Evolutionary conservation across 192 early-diverging fungal genomes (phyloP).

Genomic region (Backusella psychrophila): DNA sequence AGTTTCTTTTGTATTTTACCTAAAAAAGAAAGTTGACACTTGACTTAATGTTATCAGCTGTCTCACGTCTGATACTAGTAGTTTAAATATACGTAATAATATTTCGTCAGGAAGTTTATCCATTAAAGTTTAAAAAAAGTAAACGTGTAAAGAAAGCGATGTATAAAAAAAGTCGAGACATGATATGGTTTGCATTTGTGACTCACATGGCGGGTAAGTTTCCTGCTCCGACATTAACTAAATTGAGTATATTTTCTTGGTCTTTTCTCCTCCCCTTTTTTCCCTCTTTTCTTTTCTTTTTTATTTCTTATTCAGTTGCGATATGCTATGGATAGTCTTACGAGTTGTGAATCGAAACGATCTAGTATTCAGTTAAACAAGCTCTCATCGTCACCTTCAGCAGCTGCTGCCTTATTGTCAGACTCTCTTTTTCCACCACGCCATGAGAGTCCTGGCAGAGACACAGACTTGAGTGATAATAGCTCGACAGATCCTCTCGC

Average conservation of each 20-base stretch:
- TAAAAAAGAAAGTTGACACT: conserved; percentile 8
- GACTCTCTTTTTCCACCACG: conserved; percentile 38
- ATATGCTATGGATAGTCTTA: conserved; percentile 4
- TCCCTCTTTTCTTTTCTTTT: not conserved
- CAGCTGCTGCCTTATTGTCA: conserved; percentile 30
- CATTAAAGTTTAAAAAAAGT: conserved; percentile 10
- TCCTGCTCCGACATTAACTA: not conserved
- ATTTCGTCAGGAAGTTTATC: conserved; percentile 27
- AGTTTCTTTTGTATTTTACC: conserved; percentile 7
- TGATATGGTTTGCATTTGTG: not conserved
- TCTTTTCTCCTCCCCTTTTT: not conserved
- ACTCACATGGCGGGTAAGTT: not conserved
- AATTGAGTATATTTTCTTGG: not conserved
- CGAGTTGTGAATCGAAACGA: not conserved
- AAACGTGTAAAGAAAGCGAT: not conserved
- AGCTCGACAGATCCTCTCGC: conserved; percentile 51
- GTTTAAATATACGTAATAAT: conserved; percentile 13
- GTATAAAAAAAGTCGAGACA: not conserved
- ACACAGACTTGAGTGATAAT: conserved; percentile 31
- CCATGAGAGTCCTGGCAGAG: conserved; percentile 15
- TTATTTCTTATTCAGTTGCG: not conserved
- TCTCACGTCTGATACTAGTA: not conserved
- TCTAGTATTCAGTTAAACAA: conserved; percentile 1
- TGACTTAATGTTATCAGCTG: conserved; percentile 4
- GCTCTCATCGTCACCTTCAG: conserved; percentile 18